Evolutionary conservation across 192 early-diverging fungal genomes (phyloP).

Genomic region (Bifiguratus adelaidae): DNA sequence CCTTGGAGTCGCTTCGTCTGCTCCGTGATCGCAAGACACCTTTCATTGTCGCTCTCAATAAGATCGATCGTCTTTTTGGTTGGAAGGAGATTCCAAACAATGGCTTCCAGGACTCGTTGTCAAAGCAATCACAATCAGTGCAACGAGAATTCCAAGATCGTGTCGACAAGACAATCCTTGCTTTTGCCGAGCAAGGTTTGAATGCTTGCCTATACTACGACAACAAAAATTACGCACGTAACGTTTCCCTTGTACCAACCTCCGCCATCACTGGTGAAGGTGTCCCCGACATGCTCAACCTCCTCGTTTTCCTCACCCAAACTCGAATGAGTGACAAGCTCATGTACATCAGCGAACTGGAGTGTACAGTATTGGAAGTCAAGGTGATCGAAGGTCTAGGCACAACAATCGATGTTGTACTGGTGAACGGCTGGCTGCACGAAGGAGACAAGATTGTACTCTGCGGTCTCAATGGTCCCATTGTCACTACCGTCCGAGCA

Average conservation of each 20-base stretch:
- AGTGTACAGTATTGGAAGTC: slow-evolving; percentile 98
- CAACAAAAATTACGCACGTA: slow-evolving; percentile 90
- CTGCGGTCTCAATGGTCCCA: slow-evolving; percentile 92
- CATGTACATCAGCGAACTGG: slow-evolving; percentile 94
- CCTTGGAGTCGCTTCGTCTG: slow-evolving; percentile 87
- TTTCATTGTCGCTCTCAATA: slow-evolving; percentile 98
- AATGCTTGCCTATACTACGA: slow-evolving; percentile 90
- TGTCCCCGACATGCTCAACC: slow-evolving; percentile 91
- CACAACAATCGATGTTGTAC: slow-evolving; percentile 94
- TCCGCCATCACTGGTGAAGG: slow-evolving; percentile 98
- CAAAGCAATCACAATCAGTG: slow-evolving; percentile 57
- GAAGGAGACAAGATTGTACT: slow-evolving; percentile 95
- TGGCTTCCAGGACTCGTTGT: slow-evolving; percentile 69
- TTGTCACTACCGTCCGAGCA: slow-evolving; percentile 86
- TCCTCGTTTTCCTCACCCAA: slow-evolving; percentile 89
- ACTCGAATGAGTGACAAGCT: slow-evolving; percentile 86
- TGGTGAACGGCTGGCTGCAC: slow-evolving; percentile 88
- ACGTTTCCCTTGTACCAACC: slow-evolving; percentile 94
- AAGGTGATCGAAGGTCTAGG: slow-evolving; percentile 98
- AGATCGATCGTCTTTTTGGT: slow-evolving; percentile 93
- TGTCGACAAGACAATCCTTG: slow-evolving; percentile 61
- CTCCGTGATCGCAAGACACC: slow-evolving; percentile 91
- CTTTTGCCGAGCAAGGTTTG: slow-evolving; percentile 94
- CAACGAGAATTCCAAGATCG: slow-evolving; percentile 82
- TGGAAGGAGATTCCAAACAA: slow-evolving; percentile 84